Conservation (phyloP, 768 basidiomycete genomes). For the Ephemerocybe angulata region DNA sequence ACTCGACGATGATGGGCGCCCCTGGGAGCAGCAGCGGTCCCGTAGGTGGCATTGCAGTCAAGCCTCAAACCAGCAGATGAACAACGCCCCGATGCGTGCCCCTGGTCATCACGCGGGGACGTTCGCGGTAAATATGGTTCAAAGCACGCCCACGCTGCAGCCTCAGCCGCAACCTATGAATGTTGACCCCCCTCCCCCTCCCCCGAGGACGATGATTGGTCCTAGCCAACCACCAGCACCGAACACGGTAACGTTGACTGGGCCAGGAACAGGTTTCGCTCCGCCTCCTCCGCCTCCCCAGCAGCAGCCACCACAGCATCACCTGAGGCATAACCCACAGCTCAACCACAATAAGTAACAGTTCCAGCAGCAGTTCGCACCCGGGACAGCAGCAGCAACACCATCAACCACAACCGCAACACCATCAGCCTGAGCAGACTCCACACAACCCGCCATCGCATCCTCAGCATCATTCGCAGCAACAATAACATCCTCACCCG, state of each 20-base stretch:
- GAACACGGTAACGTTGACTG: not conserved
- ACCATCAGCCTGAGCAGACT: too few species aligned
- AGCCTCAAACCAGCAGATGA: not conserved
- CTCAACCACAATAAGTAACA: not conserved
- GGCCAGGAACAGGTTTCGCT: not conserved
- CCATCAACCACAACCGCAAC: too few species aligned
- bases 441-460: not conserved
- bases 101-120: not conserved
- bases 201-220: not conserved
- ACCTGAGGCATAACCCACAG: not conserved
- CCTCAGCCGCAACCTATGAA: not conserved
- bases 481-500: not conserved
- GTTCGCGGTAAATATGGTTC: constrained; percentile 4
- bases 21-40: not conserved
- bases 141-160: not conserved
- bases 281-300: not conserved
- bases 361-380: not conserved
- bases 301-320: not conserved
- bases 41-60: not conserved
- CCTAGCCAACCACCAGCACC: not conserved
- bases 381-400: not conserved
- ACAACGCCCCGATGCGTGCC: not conserved
- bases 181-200: not conserved
- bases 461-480: not conserved
- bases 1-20: not conserved